Evolutionary conservation across 495 filamentous ascomycete species (phyloP).

Genomic region (Penicillium riverlandense): DNA sequence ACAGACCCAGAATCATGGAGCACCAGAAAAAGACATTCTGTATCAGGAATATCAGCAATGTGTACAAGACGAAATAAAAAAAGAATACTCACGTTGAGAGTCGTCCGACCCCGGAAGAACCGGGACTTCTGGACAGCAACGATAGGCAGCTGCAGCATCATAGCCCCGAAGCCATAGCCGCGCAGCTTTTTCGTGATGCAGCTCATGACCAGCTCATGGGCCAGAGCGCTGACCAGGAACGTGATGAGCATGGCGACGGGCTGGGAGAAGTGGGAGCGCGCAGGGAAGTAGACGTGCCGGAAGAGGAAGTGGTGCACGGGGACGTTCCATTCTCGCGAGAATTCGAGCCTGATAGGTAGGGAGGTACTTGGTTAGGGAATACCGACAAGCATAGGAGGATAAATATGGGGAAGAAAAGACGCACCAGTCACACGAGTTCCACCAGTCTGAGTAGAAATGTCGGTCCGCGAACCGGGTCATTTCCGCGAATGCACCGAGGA

Average conservation of each 20-base stretch:
- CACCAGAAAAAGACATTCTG: slow-evolving; percentile 89
- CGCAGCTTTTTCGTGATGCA: slow-evolving; percentile 96
- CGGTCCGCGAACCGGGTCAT: slow-evolving; percentile 89
- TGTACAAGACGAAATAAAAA: not conserved
- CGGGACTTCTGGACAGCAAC: slow-evolving; percentile 79
- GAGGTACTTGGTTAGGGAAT: no score
- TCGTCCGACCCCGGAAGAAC: slow-evolving; percentile 63
- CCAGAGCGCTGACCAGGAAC: slow-evolving; percentile 80
- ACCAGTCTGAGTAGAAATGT: slow-evolving; percentile 97
- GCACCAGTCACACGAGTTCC: slow-evolving; percentile 58
- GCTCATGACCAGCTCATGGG: slow-evolving; percentile 94
- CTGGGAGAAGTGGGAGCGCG: slow-evolving; percentile 64
- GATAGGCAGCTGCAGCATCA: slow-evolving; percentile 96
- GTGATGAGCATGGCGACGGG: slow-evolving; percentile 82
- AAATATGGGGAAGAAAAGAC: not conserved
- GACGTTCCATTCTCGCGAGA: slow-evolving; percentile 95
- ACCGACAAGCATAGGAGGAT: no score
- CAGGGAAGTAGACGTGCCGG: slow-evolving; percentile 85
- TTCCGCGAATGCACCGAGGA: slow-evolving; percentile 90
- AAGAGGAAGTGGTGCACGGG: slow-evolving; percentile 98
- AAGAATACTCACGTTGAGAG: slow-evolving; percentile 56
- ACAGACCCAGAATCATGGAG: slow-evolving; percentile 86
- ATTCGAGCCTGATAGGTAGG: slow-evolving; percentile 64
- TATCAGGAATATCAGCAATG: not conserved
- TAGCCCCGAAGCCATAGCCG: slow-evolving; percentile 86